phyloP scores from a whole-genome alignment of 2,329 filamentous ascomycete genomes.

The Ilyonectria robusta region DNA sequence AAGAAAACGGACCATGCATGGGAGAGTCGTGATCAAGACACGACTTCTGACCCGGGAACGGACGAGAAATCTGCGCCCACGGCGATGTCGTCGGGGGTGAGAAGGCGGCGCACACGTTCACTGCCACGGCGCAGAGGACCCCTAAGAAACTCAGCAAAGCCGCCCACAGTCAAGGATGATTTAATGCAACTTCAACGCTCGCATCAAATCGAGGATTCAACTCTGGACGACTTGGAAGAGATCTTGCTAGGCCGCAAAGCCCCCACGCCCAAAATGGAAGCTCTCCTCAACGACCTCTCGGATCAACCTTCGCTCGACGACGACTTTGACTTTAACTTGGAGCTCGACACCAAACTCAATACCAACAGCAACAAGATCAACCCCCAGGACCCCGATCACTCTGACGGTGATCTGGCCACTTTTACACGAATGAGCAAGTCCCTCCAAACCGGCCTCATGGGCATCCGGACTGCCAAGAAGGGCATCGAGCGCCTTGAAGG shows the following conservation, averaged over 20 bases:
- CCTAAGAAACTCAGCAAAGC: slow-evolving; percentile 67
- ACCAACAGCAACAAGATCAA: slow-evolving; percentile 42
- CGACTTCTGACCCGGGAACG: slow-evolving; percentile 51
- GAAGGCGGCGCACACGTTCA: slow-evolving; percentile 54
- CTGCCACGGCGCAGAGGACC: slow-evolving; percentile 61
- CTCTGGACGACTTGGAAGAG: slow-evolving; percentile 70
- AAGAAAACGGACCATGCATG: slow-evolving; percentile 44
- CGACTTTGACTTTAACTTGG: slow-evolving; percentile 45
- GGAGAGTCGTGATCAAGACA: slow-evolving; percentile 48
- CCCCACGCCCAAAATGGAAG: slow-evolving; percentile 43
- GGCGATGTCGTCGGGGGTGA: slow-evolving; percentile 43
- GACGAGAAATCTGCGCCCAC: slow-evolving; percentile 43
- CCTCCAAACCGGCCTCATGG: slow-evolving; percentile 65
- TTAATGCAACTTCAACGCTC: slow-evolving; percentile 66
- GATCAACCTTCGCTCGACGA: slow-evolving; percentile 40
- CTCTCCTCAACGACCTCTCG: slow-evolving; percentile 45
- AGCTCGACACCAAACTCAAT: slow-evolving; percentile 46
- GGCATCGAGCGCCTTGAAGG: slow-evolving; percentile 72
- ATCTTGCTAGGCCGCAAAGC: slow-evolving; percentile 59
- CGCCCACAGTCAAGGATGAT: slow-evolving; percentile 69
- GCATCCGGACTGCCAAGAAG: slow-evolving; percentile 68
- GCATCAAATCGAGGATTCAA: slow-evolving; percentile 72
- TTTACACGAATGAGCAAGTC: slow-evolving; percentile 67
- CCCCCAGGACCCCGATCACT: slow-evolving; percentile 47
- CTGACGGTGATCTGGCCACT: slow-evolving; percentile 58